Percentiles rank a stretch among this genome's conserved stretches.
Evolutionary conservation across 2,329 filamentous ascomycete species (phyloP).

Genomic region (Exophiala viscosa): DNA sequence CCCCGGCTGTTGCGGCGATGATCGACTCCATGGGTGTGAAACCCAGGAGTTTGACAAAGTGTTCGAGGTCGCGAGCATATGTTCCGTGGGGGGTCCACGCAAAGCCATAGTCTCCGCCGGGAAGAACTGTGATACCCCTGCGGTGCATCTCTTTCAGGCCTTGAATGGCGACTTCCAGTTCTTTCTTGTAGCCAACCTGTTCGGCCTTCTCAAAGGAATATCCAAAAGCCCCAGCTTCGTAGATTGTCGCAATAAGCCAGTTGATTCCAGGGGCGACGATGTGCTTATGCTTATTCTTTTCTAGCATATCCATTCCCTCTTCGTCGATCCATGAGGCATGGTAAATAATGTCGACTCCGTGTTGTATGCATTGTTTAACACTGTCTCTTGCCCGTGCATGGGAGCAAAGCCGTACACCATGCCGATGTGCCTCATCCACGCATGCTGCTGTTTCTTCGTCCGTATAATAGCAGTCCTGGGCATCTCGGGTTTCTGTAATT

Average conservation of each 20-base stretch:
- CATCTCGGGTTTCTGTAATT: slow-evolving; percentile 30
- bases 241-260: slow-evolving; percentile 40
- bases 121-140: slow-evolving; percentile 45
- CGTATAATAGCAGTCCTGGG: slow-evolving; percentile 46
- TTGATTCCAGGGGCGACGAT: slow-evolving; percentile 45
- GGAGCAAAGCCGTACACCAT: slow-evolving; percentile 36
- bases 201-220: slow-evolving; percentile 43
- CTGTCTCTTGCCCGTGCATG: slow-evolving; percentile 46
- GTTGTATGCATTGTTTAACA: slow-evolving; percentile 42
- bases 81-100: slow-evolving; percentile 49
- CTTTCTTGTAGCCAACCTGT: slow-evolving; percentile 42
- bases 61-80: slow-evolving; percentile 46
- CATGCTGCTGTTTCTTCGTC: slow-evolving; percentile 47
- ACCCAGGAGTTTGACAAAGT: slow-evolving; percentile 45
- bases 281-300: slow-evolving; percentile 38
- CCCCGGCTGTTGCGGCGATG: slow-evolving; percentile 42
- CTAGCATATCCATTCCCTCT: slow-evolving; percentile 33
- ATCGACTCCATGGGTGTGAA: slow-evolving; percentile 46
- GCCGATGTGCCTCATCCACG: slow-evolving; percentile 45
- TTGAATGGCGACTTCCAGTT: slow-evolving; percentile 39
- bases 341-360: slow-evolving; percentile 48
- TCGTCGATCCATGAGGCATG: slow-evolving; percentile 47
- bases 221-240: slow-evolving; percentile 40
- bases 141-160: slow-evolving; percentile 46
- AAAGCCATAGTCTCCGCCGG: slow-evolving; percentile 44